Evolutionary conservation across 495 filamentous ascomycete genomes (phyloP).

Genomic region (Neurospora tetraspora): DNA sequence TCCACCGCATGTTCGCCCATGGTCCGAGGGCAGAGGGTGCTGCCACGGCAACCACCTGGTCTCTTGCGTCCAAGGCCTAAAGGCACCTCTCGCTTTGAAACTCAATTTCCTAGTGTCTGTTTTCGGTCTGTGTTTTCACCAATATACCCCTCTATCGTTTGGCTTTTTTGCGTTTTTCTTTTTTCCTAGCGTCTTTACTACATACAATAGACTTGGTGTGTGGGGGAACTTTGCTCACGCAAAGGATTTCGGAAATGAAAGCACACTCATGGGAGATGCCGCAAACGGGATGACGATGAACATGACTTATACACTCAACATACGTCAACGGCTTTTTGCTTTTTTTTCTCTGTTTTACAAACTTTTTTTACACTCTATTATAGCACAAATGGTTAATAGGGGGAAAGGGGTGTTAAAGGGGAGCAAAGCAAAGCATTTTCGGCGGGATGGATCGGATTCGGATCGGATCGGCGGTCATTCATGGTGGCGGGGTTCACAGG

Average conservation of each 20-base stretch:
- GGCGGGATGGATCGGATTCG: neutral
- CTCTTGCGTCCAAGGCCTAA: neutral
- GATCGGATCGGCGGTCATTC: neutral
- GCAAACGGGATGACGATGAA: neutral
- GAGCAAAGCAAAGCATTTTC: neutral
- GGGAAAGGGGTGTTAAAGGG: neutral
- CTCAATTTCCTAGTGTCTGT: neutral
- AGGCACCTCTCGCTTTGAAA: neutral
- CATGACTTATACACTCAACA: neutral
- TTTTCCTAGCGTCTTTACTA: neutral
- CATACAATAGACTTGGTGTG: neutral
- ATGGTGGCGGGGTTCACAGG: neutral
- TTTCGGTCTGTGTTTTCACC: neutral
- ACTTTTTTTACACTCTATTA: neutral
- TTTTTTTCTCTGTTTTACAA: neutral
- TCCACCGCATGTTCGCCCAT: conserved; percentile 34
- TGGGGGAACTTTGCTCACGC: neutral
- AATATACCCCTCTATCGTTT: neutral
- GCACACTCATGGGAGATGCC: neutral
- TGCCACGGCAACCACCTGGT: neutral
- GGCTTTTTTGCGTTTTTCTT: neutral
- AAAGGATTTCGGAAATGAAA: neutral
- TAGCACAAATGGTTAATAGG: neutral
- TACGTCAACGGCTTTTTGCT: neutral
- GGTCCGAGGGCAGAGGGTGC: conserved; percentile 5